Evolutionary conservation across 139 green algal genomes (phyloP), one percentile per base, ranked within the genome.

Genomic region (Chlorella sp.): DNA sequence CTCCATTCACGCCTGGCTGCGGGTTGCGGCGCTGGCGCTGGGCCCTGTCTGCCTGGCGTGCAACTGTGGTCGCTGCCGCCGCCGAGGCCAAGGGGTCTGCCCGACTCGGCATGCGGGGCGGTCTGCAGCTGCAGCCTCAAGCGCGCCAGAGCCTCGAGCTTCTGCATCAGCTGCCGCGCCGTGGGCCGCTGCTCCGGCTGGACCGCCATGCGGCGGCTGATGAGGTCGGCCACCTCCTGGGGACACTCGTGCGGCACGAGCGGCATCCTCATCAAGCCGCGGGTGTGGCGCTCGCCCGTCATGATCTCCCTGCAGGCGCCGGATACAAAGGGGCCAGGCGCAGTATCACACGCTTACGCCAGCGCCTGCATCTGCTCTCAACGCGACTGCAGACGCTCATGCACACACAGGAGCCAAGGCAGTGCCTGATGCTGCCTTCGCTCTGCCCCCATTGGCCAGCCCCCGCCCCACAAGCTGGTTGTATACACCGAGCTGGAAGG

Each of bases 211-310:
- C 64, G 58, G 27, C 21, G 40, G 15, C 6, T 25, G 19, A 41
- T 55, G 15, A 71, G 64, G 41, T 71, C 64, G 41, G 17, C 42
- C 41, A 71, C 64, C 40, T 23, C 42, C 64, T 71, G 40, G 21
- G 25, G 27, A 42, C 64, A 71, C 12, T 71, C 64, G 41, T 58
- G 64, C 12, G 64, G 64, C 42, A 58, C 64, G 27, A 31, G 45
- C 41, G 38, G 40, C 41, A 42, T 19, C n/a, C n/a, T 25, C 64
- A 71, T n/a, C 41, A 41, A 31, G 15, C 64, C 64, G 8, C 64
- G 64, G 21, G 41, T 51, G 4, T 41, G 64, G 17, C 25, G 17
- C 40, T 71, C 36, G 3, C 63, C 63, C 53, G 63, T n/a, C n/a
- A n/a, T n/a, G n/a, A n/a, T n/a, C n/a, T n/a, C n/a, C n/a, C n/a